Evolutionary conservation across 1,139 yeast genomes (phyloP), one percentile per base, ranked within the genome.

Genomic region (Entelexis sorbosivorans): DNA sequence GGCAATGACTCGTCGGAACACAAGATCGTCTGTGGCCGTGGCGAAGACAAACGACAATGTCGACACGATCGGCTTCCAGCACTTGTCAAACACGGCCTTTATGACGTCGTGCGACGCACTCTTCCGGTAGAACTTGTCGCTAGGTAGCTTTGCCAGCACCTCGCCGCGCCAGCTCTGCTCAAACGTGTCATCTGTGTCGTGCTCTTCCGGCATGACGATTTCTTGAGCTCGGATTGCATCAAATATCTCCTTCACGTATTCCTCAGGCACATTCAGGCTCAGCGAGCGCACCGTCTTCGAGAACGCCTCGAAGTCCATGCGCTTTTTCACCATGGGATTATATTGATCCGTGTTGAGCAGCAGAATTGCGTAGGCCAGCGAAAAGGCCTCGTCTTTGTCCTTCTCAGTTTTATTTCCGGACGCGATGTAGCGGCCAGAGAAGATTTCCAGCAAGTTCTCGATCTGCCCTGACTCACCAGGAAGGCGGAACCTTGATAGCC

Each of bases 401-500:
- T 87, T 86, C 20, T 57, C 58, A 22, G 61, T 60, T 29, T 65
- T 65, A 26, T 59, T 59, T 6, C 63, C 59, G 42, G 63, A 61
- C 7, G 61, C 61, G 8, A 84, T 84, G 66, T 87, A 93, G 57
- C 83, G 78, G 45, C 79, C 81, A 5, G 95, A 89, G 68, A 93
- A 91, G 20, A 78, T 73, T 62, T 89, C 96, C 40, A 93, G 85
- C 19, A 91, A 78, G 62, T 96, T 76, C 65, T 89, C 97, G 64
- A 93, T 91, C 64, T 87, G 96, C 63, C 88, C 97, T 0, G 96
- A 82, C 67, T 93, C 99, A 48, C 99, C 99, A 0, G 98, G 98
- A 51, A 93, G 73, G 66, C 99, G 77, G 64, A 93, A 91, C 16
- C 85, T 76, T 50, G 86, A 83, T 59, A 93, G 72, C 56, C 93